Evolutionary conservation across 2,329 filamentous ascomycete species (phyloP), one percentile per base, ranked within the genome.

Genomic region (Chaetomiaceae sp.): DNA sequence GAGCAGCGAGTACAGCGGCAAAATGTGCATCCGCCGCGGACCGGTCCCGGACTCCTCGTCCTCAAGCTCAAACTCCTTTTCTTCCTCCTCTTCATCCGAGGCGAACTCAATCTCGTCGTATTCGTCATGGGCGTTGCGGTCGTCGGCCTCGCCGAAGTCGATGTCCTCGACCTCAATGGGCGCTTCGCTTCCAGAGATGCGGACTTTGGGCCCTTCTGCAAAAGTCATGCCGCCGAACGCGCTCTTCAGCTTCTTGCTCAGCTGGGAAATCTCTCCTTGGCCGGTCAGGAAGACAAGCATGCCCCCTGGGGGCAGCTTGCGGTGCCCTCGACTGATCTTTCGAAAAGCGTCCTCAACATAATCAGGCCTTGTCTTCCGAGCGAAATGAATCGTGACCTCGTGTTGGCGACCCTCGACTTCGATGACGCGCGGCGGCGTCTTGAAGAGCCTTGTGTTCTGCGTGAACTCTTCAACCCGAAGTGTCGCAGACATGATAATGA

Each of bases 401-500:
- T 90, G 92, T 65, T 99, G 92, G 37, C 94, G 83, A 9, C 95
- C 95, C 68, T 97, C 91, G 0, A 91, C 88, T 67, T 96, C 84
- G 1, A 99, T 78, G 1, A 97, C 81, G 0, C 91, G 92, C 0
- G 94, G 94, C 3, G 88, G 80, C 0, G 75, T 78, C 4, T 84
- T 75, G 69, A 99, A 99, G 0, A 99, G 76, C 15, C 80, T 84
- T 8, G 82, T 74, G 65, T 99, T 97, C 65, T 90, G 82, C 0
- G 89, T 90, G 62, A 99, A 88, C 65, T 97, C 92, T 12, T 90
- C 88, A 42, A 97, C 89, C 55, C 91, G 81, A 31, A 99, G 76
- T 2, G 94, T 99, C 39, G 94, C 94, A 55, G 92, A 97, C 95
- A 99, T 99, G 71, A 99, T 95, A 55, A 99, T 83, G 8, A 99